Evolutionary conservation across 2,329 filamentous ascomycete genomes (phyloP).

Genomic region (Elsinoe australis): DNA sequence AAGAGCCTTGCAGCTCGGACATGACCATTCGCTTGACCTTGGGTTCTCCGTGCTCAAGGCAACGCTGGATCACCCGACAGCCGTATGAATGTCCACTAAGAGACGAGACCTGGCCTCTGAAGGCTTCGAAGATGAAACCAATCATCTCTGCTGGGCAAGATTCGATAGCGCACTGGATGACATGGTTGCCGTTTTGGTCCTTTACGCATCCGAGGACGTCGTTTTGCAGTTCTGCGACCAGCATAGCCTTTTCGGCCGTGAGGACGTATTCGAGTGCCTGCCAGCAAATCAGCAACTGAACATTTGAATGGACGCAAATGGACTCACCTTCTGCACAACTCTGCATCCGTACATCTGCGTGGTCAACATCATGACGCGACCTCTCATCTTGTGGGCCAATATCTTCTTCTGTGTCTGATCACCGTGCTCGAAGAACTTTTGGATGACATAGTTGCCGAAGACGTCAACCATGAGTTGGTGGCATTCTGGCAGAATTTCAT

Average conservation of each 20-base stretch:
- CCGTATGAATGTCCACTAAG: slow-evolving; percentile 77
- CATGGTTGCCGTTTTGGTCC: slow-evolving; percentile 91
- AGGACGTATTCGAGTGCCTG: slow-evolving; percentile 83
- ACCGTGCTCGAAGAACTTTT: slow-evolving; percentile 95
- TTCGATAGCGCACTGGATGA: slow-evolving; percentile 89
- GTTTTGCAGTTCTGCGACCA: slow-evolving; percentile 74
- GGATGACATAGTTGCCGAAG: slow-evolving; percentile 97
- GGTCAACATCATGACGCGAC: slow-evolving; percentile 71
- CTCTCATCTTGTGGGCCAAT: slow-evolving; percentile 78
- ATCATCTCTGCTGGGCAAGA: slow-evolving; percentile 69
- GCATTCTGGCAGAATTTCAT: slow-evolving; percentile 75
- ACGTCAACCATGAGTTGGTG: slow-evolving; percentile 90
- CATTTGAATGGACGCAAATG: not conserved
- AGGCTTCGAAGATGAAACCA: slow-evolving; percentile 74
- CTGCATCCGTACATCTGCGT: slow-evolving; percentile 88
- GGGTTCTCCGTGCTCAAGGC: slow-evolving; percentile 74
- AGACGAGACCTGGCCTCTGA: slow-evolving; percentile 64
- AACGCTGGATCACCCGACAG: slow-evolving; percentile 86
- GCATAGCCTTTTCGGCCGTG: slow-evolving; percentile 77
- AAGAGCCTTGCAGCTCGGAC: slow-evolving; percentile 66
- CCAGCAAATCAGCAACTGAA: not conserved
- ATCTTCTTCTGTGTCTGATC: slow-evolving; percentile 88
- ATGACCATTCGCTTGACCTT: slow-evolving; percentile 65
- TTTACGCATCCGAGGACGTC: slow-evolving; percentile 71
- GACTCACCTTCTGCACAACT: slow-evolving; percentile 78